Conservation (phyloP, 1,284 basidiomycete species). For the Ustilago cynodontis region DNA sequence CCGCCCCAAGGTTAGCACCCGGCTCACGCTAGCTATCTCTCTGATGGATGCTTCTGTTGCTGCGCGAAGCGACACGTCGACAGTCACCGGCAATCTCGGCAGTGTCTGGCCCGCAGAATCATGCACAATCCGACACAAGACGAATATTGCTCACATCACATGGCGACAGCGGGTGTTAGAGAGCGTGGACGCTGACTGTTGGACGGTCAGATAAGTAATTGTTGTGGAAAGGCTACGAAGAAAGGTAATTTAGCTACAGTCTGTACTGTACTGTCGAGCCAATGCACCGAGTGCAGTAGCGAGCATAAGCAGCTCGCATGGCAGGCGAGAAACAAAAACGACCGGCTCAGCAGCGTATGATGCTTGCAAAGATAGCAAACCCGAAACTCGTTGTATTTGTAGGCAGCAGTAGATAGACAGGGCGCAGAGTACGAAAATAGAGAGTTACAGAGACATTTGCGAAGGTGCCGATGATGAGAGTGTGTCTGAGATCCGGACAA, state of each 20-base stretch:
- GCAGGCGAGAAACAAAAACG: constrained; percentile 25
- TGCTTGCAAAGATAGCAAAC: neutral
- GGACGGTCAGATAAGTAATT: neutral
- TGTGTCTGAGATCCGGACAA: neutral
- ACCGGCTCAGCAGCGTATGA: constrained; percentile 3
- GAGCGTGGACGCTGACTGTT: neutral
- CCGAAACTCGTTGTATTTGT: neutral
- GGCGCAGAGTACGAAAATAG: constrained; percentile 1
- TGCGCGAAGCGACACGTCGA: neutral
- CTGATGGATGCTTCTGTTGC: neutral
- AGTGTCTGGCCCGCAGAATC: neutral
- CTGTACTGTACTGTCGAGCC: neutral
- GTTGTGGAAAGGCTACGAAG: too few species aligned
- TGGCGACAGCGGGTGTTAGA: neutral
- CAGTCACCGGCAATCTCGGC: constrained; percentile 5
- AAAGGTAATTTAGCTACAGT: too few species aligned
- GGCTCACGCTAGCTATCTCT: neutral
- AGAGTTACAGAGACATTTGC: neutral
- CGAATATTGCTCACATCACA: neutral
- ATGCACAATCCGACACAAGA: neutral
- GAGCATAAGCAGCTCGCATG: constrained; percentile 4
- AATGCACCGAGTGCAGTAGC: neutral
- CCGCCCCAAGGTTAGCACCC: neutral
- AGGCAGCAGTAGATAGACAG: neutral
- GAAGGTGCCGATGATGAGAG: neutral